phyloP scores from a whole-genome alignment of 768 basidiomycete genomes.

The Cantharellus anzutake region DNA sequence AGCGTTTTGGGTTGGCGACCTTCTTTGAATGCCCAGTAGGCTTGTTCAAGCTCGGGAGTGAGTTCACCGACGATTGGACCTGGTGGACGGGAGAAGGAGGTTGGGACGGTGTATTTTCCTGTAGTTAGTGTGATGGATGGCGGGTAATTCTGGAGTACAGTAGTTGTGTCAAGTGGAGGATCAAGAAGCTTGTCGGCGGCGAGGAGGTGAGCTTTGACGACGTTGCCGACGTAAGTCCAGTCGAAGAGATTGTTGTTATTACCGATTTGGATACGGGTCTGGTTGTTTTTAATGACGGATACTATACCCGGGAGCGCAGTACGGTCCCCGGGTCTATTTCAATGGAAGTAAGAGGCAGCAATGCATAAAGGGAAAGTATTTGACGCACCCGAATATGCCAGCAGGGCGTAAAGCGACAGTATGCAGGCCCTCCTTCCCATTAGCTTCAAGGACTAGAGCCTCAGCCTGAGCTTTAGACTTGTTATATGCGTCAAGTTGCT shows the following conservation, averaged over 20 bases:
- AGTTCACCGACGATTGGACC: conserved; percentile 51
- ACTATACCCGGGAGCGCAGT: conserved; percentile 68
- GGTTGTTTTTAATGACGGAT: conserved; percentile 56
- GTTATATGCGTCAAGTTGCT: conserved; percentile 79
- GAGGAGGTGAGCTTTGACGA: conserved; percentile 83
- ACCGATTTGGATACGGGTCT: conserved; percentile 88
- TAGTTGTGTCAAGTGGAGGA: conserved; percentile 27
- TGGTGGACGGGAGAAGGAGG: conserved; percentile 59
- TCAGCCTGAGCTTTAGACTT: conserved; percentile 87
- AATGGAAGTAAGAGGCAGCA: neutral
- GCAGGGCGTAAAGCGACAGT: conserved; percentile 86
- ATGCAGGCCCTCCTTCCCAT: conserved; percentile 62
- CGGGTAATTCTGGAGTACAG: conserved; percentile 26
- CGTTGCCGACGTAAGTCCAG: conserved; percentile 93
- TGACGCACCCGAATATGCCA: conserved; percentile 80
- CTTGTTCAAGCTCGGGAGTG: conserved; percentile 35
- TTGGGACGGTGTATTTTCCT: conserved; percentile 49
- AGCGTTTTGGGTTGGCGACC: conserved; percentile 22
- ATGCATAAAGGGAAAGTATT: neutral
- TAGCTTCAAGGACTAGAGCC: conserved; percentile 62
- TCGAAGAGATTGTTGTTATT: conserved; percentile 87
- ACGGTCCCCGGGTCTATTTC: conserved; percentile 67
- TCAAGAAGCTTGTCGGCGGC: conserved; percentile 65
- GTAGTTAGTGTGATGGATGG: conserved; percentile 45
- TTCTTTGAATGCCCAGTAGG: conserved; percentile 37